Evolutionary conservation across 306 rosid genomes (phyloP).

Genomic region (Cucurbita ficifolia): DNA sequence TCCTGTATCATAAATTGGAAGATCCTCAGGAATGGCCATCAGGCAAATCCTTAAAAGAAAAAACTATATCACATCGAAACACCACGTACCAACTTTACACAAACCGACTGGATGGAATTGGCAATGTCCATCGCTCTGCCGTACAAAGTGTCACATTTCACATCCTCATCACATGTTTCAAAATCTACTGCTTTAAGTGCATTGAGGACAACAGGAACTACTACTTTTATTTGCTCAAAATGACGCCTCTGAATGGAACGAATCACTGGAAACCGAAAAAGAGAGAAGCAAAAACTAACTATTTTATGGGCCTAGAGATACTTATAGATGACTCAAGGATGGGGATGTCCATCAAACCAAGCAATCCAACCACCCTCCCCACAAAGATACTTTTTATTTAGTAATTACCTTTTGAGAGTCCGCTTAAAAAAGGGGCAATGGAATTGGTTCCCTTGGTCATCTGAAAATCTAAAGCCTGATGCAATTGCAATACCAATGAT

Average conservation of each 20-base stretch:
- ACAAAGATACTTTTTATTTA: not conserved
- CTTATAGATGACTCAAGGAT: not conserved
- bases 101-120: slow-evolving; percentile 43
- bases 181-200: slow-evolving; percentile 44
- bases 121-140: slow-evolving; percentile 50
- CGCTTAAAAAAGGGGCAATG: slow-evolving; percentile 41
- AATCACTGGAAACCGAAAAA: slow-evolving; percentile 41
- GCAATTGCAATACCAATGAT: slow-evolving; percentile 21
- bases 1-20: slow-evolving; percentile 31
- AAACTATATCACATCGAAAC: slow-evolving; percentile 7
- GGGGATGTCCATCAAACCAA: not conserved
- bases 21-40: not conserved
- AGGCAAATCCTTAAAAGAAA: slow-evolving; percentile 6
- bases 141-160: slow-evolving; percentile 30
- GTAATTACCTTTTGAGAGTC: slow-evolving; percentile 56
- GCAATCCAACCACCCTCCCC: not conserved
- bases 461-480: slow-evolving; percentile 50
- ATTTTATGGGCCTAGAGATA: not conserved
- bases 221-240: slow-evolving; percentile 59
- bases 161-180: slow-evolving; percentile 29
- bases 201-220: slow-evolving; percentile 51
- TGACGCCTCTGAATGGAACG: slow-evolving; percentile 63
- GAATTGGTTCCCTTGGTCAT: slow-evolving; percentile 25
- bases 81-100: slow-evolving; percentile 47
- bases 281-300: not conserved